Evolutionary conservation across 1,139 yeast species (phyloP).

Genomic region (Taphrina populina): DNA sequence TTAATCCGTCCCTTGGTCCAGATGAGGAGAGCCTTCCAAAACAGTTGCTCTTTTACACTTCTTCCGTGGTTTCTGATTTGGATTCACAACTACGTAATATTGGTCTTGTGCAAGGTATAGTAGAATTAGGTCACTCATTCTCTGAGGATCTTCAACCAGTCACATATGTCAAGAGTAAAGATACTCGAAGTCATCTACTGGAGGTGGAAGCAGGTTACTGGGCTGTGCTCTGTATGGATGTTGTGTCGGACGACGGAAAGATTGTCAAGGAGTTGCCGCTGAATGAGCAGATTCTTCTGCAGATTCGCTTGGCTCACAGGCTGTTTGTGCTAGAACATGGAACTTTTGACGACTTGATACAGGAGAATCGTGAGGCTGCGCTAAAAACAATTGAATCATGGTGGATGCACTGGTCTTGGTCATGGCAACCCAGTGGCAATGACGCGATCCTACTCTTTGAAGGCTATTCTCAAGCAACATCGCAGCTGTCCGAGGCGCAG

Average conservation of each 20-base stretch:
- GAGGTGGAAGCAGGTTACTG: constrained; percentile 39
- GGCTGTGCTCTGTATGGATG: constrained; percentile 37
- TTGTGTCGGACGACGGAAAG: background rate
- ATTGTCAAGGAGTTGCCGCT: background rate
- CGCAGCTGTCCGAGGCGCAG: background rate
- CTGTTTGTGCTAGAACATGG: constrained; percentile 10
- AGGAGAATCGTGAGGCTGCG: background rate
- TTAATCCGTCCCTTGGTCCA: constrained; percentile 40
- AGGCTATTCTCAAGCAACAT: background rate
- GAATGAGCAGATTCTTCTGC: constrained; percentile 2
- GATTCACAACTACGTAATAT: constrained; percentile 40
- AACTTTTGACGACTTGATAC: background rate
- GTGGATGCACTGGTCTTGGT: constrained; percentile 17
- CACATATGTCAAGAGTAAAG: constrained; percentile 37
- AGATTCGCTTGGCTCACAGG: constrained; percentile 7
- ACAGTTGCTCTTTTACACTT: constrained; percentile 40
- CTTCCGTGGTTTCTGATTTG: constrained; percentile 37
- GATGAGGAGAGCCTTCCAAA: constrained; percentile 39
- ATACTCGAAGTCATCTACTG: constrained; percentile 38
- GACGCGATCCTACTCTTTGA: constrained; percentile 6
- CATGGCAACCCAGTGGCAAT: background rate
- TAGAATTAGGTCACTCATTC: constrained; percentile 39
- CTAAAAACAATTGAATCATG: background rate
- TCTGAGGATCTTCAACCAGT: constrained; percentile 31
- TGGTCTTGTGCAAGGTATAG: constrained; percentile 40